Evolutionary conservation across 2,329 filamentous ascomycete genomes (phyloP).

Genomic region (Penicillium capsulatum): DNA sequence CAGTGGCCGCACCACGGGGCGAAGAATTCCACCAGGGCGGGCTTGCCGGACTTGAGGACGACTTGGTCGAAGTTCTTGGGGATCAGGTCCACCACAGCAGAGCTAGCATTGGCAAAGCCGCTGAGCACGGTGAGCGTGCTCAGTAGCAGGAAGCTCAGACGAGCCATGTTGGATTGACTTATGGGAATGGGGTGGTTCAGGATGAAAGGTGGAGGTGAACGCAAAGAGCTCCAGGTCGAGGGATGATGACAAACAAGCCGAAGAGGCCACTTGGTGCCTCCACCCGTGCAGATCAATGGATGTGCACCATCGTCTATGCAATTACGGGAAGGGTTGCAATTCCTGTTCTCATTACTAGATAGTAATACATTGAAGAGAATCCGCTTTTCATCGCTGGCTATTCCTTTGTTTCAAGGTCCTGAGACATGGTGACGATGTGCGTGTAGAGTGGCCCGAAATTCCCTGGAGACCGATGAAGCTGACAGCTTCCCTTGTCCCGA

Average conservation of each 20-base stretch:
- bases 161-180: slow-evolving; percentile 39
- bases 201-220: not conserved
- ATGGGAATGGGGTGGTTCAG: not conserved
- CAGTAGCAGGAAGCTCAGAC: slow-evolving; percentile 45
- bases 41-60: slow-evolving; percentile 86
- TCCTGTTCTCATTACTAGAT: slow-evolving; percentile 19
- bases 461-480: slow-evolving; percentile 5
- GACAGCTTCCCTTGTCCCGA: slow-evolving; percentile 1
- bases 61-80: slow-evolving; percentile 88
- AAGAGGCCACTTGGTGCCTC: slow-evolving; percentile 33
- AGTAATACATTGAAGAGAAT: slow-evolving; percentile 25
- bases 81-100: slow-evolving; percentile 83
- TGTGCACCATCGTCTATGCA: too few relatives aligned
- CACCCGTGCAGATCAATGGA: too few relatives aligned
- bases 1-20: slow-evolving; percentile 99
- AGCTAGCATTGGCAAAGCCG: slow-evolving; percentile 62
- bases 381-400: slow-evolving; percentile 7
- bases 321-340: slow-evolving; percentile 3
- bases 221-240: not conserved
- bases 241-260: slow-evolving; percentile 23
- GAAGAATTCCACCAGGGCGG: slow-evolving; percentile 95
- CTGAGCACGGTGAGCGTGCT: slow-evolving; percentile 45
- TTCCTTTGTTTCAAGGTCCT: slow-evolving; percentile 7
- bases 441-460: slow-evolving; percentile 12
- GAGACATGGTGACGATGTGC: slow-evolving; percentile 7